Base-by-base conservation (phyloP, 768 basidiomycete species). In the Trametes cinnabarina region DNA sequence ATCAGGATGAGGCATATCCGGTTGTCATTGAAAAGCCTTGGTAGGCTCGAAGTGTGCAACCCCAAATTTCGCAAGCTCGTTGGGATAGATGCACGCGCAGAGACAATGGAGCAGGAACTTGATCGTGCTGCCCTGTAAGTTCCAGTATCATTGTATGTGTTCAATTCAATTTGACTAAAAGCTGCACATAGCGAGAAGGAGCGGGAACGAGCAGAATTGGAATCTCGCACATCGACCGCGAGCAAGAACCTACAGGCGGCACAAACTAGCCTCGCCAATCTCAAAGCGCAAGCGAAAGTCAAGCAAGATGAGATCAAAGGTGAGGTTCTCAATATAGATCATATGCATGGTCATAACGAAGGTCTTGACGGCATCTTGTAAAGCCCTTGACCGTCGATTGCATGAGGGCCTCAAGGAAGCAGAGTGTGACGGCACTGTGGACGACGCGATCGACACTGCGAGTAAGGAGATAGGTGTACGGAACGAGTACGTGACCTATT, bases 51-150 rank as follows among this genome's bases (percentile, higher is more conserved):
- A 23, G 69, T 79, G 46, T 80, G 81, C 48, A 82, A 81, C 43
- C 70, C 73, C 47, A 87, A 85, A 68, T 88, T 86, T 66, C 82
- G 79, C 37, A 83, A 86, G 58, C 68, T 91, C 10, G 74, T 87
- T n/a, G 86, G 85, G 14, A 73, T 72, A 40, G 82, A 88, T 37
- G 76, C 85, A 0, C 75, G 77, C 6, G 73, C 77, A 1, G 85
- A 85, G 9, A 83, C 79, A 1, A 88, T 96, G 76, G 94, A 96
- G 63, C 77, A 76, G 17, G 87, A 90, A 55, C 77, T 91, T 5
- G 85, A 87, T 22, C 76, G 78, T 17, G 67, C 83, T 8, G 71
- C 78, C 10, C 69, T 74, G 92, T 94, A 51, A 68, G 82, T 77
- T 26, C 20, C 8, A 7, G 6, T 6, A 32, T 25, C 19, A 34